phyloP scores from a whole-genome alignment of 2,329 filamentous ascomycete genomes.

The Lachnellula willkommii region DNA sequence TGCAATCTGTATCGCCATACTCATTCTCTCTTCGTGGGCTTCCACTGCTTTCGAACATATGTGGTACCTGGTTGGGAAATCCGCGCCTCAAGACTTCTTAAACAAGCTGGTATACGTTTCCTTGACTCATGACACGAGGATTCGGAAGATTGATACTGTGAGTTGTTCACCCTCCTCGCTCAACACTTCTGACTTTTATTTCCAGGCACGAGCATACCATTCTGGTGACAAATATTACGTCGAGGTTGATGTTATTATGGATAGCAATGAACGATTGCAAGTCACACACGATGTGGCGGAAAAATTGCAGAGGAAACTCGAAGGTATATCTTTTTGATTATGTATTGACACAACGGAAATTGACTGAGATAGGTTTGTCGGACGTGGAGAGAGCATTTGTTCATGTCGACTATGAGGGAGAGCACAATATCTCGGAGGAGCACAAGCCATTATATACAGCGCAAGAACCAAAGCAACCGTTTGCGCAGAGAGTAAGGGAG shows the following conservation, averaged over 20 bases:
- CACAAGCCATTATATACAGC: slow-evolving; percentile 21
- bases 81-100: slow-evolving; percentile 72
- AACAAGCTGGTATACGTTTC: slow-evolving; percentile 85
- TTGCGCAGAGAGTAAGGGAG: slow-evolving; percentile 15
- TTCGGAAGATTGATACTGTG: slow-evolving; percentile 73
- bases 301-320: slow-evolving; percentile 75
- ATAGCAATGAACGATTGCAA: slow-evolving; percentile 67
- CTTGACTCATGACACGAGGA: slow-evolving; percentile 87
- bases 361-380: slow-evolving; percentile 46
- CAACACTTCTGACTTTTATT: too few species aligned
- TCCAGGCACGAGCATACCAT: slow-evolving; percentile 63
- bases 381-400: slow-evolving; percentile 70
- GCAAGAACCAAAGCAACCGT: slow-evolving; percentile 13
- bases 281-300: slow-evolving; percentile 78
- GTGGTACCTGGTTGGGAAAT: slow-evolving; percentile 72
- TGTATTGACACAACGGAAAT: background rate
- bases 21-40: slow-evolving; percentile 77
- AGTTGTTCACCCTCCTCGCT: too few species aligned
- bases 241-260: slow-evolving; percentile 77
- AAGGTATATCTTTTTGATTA: slow-evolving; percentile 44
- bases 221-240: slow-evolving; percentile 81
- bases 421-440: slow-evolving; percentile 16
- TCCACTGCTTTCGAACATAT: slow-evolving; percentile 70
- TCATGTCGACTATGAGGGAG: slow-evolving; percentile 51
- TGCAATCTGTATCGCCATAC: slow-evolving; percentile 69